These are phyloP conservation scores for Delonix regia DNA, from an alignment of 306 rosid species.

Conservation along the genomic window DNA sequence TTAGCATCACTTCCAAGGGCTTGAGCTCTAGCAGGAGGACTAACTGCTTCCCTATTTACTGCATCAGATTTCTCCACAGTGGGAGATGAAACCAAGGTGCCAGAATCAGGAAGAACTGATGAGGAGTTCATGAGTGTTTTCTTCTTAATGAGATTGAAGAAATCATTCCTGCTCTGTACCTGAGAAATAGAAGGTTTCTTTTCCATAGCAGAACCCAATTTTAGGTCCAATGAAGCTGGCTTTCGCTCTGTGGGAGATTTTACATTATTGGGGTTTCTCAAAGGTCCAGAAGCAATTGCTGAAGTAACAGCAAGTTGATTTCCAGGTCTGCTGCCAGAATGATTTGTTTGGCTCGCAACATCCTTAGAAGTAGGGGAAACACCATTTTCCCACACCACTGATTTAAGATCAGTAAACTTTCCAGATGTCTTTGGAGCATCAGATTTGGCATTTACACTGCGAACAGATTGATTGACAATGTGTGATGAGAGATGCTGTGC, in stretches of 20 bases:
- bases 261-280: constrained; percentile 67
- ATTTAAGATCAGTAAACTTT: constrained; percentile 90
- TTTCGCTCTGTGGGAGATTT: constrained; percentile 68
- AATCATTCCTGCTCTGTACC: constrained; percentile 92
- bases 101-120: constrained; percentile 57
- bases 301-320: constrained; percentile 70
- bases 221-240: constrained; percentile 65
- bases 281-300: constrained; percentile 61
- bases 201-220: constrained; percentile 69
- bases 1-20: constrained; percentile 58
- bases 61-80: constrained; percentile 64
- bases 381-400: constrained; percentile 86
- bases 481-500: constrained; percentile 65
- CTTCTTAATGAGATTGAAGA: constrained; percentile 84
- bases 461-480: constrained; percentile 63
- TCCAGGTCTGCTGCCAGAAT: constrained; percentile 57
- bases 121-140: constrained; percentile 65
- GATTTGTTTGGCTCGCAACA: constrained; percentile 64
- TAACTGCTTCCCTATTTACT: constrained; percentile 49
- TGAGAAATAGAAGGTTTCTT: constrained; percentile 84
- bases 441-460: constrained; percentile 65
- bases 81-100: constrained; percentile 58
- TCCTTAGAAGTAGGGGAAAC: constrained; percentile 67
- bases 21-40: constrained; percentile 54
- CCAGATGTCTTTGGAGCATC: constrained; percentile 87